Base-by-base conservation (phyloP, 2,329 filamentous ascomycete genomes). In the Nemania bipapillata region DNA sequence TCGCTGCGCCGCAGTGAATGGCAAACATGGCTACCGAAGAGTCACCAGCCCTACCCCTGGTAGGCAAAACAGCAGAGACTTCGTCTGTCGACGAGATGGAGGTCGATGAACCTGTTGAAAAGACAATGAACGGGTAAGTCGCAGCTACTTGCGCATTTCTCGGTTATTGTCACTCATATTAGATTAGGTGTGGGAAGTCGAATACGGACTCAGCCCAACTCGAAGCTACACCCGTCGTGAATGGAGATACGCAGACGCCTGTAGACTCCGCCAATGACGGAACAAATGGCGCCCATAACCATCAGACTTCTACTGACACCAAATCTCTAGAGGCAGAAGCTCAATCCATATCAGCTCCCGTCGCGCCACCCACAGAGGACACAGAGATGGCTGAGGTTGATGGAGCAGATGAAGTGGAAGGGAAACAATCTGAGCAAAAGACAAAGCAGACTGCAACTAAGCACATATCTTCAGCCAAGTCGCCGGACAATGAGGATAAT, bases 101-200 rank as follows among this genome's bases (percentile, higher is more conserved):
- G 67, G 80, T 87, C 65, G 83, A 87, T 75, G 78, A 85, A 52
- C 81, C 78, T 49, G 74, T 74, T 49, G 71, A 74, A 30, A 74
- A 78, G 30, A 74, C 77, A 47, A 72, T 86, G 74, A 88, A 89
- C 77, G 87, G 87, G 88, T 90, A 82, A 86, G 87, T 86, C 76
- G 62, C 64, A 40, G 30, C 28, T 52, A 17, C 37, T 53, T 20
- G 24, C 50, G 28, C 28, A 62, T 42, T 57, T 20, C 15, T 32
- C 54, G 7, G 5, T 50, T 37, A 20, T 42, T 32, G 35, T 59
- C 37, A 35, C 54, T 68, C 30, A 69, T 52, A 42, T 24, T 12
- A 57, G 22, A 59, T 52, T 45, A 77, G 75, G 24, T 70, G 74
- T 65, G 66, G 49, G 12, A 73, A 71, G 60, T 54, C 70, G 20